Conservation (phyloP, 2,329 filamentous ascomycete genomes). For the Exutisphaerella laricina region DNA sequence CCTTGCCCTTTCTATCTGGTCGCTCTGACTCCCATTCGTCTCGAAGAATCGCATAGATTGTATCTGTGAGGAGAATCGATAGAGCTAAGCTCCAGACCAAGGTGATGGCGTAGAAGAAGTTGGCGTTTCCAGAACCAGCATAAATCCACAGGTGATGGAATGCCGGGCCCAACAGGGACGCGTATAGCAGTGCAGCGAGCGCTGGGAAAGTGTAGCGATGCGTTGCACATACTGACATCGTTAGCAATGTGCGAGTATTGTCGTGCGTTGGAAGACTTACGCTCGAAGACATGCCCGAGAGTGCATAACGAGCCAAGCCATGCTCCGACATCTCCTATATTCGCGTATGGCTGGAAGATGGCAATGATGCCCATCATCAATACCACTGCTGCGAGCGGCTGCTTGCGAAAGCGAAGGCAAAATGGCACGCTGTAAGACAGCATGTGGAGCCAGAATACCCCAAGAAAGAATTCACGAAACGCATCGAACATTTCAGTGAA, state of each 20-base stretch:
- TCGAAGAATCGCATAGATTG: slow-evolving; percentile 78
- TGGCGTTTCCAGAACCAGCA: slow-evolving; percentile 93
- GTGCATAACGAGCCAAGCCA: slow-evolving; percentile 79
- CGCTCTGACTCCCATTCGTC: slow-evolving; percentile 93
- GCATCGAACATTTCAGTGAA: slow-evolving; percentile 99
- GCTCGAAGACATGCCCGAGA: slow-evolving; percentile 84
- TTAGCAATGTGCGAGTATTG: slow-evolving; percentile 4
- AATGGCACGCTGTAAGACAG: slow-evolving; percentile 83
- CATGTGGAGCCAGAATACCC: slow-evolving; percentile 95
- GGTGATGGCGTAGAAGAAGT: slow-evolving; percentile 99
- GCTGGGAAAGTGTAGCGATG: slow-evolving; percentile 81
- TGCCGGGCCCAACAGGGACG: slow-evolving; percentile 80
- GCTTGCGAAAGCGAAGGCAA: slow-evolving; percentile 72
- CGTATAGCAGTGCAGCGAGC: slow-evolving; percentile 76
- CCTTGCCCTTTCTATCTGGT: slow-evolving; percentile 83
- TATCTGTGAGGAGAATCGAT: slow-evolving; percentile 79
- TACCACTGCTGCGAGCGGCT: slow-evolving; percentile 79
- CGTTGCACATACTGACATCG: slow-evolving; percentile 56
- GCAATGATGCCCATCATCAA: slow-evolving; percentile 85
- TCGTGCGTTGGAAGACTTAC: slow-evolving; percentile 43
- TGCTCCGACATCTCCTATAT: slow-evolving; percentile 79
- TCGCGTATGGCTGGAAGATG: slow-evolving; percentile 96
- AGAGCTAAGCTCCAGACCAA: slow-evolving; percentile 94
- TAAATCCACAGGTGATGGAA: slow-evolving; percentile 99
- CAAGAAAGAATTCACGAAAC: slow-evolving; percentile 93